Evolutionary conservation across 331 rosid species (phyloP), one percentile per base, ranked within the genome.

Genomic region (Ulmus americana): DNA sequence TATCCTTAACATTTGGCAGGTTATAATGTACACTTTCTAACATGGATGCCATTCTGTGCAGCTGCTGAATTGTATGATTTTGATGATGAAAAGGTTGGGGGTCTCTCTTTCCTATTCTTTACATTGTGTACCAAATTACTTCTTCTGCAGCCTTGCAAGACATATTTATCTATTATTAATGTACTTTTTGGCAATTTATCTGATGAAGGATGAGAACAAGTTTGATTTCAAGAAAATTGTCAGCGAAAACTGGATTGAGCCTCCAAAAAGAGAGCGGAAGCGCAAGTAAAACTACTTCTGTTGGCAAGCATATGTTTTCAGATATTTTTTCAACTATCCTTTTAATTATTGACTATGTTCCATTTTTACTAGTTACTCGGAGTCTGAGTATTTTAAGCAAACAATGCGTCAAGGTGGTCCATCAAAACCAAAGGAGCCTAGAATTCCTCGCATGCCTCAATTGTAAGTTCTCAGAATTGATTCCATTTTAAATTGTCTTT

Each of bases 401-500:
- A 92, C 98, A 72, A 51, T 92, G 98, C 95, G 98, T 41, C 98
- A 92, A 81, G 95, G 97, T 59, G 98, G 77, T 68, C 91, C 97
- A 6, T 67, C 95, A 38, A 92, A 89, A 75, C 95, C 98, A 0
- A 92, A 78, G 64, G 98, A 89, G 77, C 98, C 97, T n/a, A 91
- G 98, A 14, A 92, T 92, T 79, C 98, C 98, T 22, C 88, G 97
- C 70, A 92, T 92, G 98, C 98, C 98, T 66, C 97, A 87, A 70
- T 72, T 92, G 98, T 92, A 83, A 85, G 91, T 15, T 40, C 75
- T 76, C 52, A 44, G 12, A 68, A 40, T 63, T 61, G 22, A 45
- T 8, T 15, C 9, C 41, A 55, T 70, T 59, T 49, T 13, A 46
- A 51, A 45, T 55, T 10, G 16, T 60, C 39, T 8, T 22, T 2